Base-by-base conservation (phyloP, 352 stramenopile genomes). In the Plasmopara halstedii region DNA sequence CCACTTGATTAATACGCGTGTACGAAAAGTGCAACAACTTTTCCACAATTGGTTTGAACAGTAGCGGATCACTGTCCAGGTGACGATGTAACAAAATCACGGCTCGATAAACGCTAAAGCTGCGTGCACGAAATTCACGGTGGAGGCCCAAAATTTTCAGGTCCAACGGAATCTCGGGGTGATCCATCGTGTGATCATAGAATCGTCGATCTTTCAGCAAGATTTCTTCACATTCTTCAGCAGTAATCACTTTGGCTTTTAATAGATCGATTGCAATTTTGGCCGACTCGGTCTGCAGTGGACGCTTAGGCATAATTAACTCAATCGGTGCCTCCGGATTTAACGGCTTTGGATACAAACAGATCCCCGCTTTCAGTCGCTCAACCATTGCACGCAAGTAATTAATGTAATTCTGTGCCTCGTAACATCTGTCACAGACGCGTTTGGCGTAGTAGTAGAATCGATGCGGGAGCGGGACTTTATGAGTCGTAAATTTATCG, bases 251-350 rank as follows among this genome's bases (percentile, higher is more conserved):
- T 13, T 78, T 76, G 11, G 78, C 58, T 49, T 93, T 90, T 33
- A 93, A 69, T 50, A 93, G 66, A 33, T 93, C 70, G 34, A 92
- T 91, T n/a, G 84, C 84, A 52, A 91, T 91, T 27, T 86, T 85
- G 4, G 79, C 82, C 1, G 80, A 82, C 47, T 84, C 71, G 0
- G 82, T 90, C 52, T 94, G 76, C 34, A 82, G 58, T 37, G 74
- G 79, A 4, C 83, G 73, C 55, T 87, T 85, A n/a, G 77, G 78
- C 78, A 89, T 91, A 46, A 95, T 84, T 41, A 94, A 58, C 47
- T 94, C 84, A 48, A 90, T 88, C 10, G 80, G 80, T 14, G 80
- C 86, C 23, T 88, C 74, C 7, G 79, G 70, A 19, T 93, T 88
- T 34, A 95, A 44, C n/a, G 77, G 68, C 42, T 85, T 83, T 0